phyloP scores from a whole-genome alignment of 441 rosid species.

The Jatropha multifida region DNA sequence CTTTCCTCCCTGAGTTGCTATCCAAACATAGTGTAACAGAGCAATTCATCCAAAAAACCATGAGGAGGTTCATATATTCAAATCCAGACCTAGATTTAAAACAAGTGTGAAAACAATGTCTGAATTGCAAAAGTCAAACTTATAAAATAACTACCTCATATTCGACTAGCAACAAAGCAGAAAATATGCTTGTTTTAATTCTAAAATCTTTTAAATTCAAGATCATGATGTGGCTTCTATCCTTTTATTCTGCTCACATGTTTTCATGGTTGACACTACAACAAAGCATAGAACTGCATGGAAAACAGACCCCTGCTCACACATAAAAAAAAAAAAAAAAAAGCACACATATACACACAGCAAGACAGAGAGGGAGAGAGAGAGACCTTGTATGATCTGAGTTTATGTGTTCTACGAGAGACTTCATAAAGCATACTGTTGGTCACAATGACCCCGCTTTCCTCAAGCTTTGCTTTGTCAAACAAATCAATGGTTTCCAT shows the following conservation, averaged over 20 bases:
- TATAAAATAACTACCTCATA: background rate
- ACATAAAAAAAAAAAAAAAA: background rate
- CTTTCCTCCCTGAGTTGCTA: too few relatives aligned
- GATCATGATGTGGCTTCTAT: background rate
- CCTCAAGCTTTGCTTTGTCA: conserved; percentile 42
- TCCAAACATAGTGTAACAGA: background rate
- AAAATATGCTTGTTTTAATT: background rate
- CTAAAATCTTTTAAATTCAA: background rate
- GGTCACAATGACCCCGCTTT: conserved; percentile 39
- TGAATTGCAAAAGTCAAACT: background rate
- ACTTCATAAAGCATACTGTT: conserved; percentile 48
- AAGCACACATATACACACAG: background rate
- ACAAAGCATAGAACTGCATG: background rate
- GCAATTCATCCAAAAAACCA: background rate
- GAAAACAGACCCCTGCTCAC: background rate
- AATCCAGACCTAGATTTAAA: background rate
- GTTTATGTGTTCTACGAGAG: conserved; percentile 41
- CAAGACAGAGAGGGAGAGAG: conserved; percentile 2
- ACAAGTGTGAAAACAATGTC: background rate
- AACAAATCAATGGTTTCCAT: conserved; percentile 53
- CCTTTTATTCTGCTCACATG: background rate
- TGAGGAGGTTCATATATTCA: background rate
- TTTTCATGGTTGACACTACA: background rate
- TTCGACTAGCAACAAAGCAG: background rate
- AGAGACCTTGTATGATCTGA: conserved; percentile 67